Evolutionary conservation across 192 early-diverging fungal species (phyloP), one percentile per base, ranked within the genome.

Genomic region (Mortierella hygrophila): DNA sequence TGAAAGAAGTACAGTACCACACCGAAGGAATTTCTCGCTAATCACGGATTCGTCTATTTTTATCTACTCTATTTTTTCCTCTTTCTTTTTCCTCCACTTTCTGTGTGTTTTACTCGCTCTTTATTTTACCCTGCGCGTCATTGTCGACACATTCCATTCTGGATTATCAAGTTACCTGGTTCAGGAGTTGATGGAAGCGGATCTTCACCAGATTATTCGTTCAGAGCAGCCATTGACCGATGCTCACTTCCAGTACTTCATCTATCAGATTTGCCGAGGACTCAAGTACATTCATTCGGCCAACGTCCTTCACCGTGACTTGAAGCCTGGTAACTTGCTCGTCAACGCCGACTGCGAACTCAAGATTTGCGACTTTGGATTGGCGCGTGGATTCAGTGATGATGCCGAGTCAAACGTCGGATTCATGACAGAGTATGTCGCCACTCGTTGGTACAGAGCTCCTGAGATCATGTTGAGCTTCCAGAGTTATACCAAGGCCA

Each of bases 371-470:
- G 99, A 99, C 88, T 99, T 99, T 92, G 99, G 99, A 55, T 91
- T 99, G 76, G 99, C 99, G 23, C 95, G 99, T 84, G 97, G 97
- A 23, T 95, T 96, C 82, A 94, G 95, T 8, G 95, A 96, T 73
- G 93, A 93, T 42, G 93, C 92, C 41, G 97, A 96, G 47, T 91
- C 91, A 49, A 95, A 96, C 71, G 93, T 94, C 75, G 97, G 97
- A 4, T 99, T 98, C 83, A 99, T 99, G 97, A 99, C 99, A 26
- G 99, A 99, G 89, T 99, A 99, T 78, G 99, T 99, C 40, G 99
- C 99, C 54, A 99, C 99, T n/a, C 90, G 99, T 81, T 99, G 98
- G 97, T 99, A 99, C 90, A 92, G 99, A 68, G 97, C 99, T 21
- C 99, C 99, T 29, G 99, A 99, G 82, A 97, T 99, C 79, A 97